Evolutionary conservation across 345 rosid genomes (phyloP).

Genomic region (Moricandia moricandioides): DNA sequence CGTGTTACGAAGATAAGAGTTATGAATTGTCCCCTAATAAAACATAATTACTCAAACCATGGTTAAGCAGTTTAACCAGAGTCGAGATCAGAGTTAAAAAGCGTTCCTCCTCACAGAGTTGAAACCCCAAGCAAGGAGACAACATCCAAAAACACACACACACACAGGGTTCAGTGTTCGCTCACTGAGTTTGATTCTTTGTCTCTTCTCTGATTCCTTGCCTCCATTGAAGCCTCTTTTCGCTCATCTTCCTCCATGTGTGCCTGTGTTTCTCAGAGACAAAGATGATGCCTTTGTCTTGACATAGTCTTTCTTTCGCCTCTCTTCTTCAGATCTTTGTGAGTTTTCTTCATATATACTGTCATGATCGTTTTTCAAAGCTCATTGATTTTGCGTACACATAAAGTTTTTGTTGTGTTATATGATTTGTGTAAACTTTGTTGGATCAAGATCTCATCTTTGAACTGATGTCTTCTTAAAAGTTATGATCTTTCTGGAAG

Average conservation of each 20-base stretch:
- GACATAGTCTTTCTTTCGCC: background rate
- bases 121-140: slow-evolving; percentile 30
- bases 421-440: background rate
- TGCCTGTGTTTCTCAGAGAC: slow-evolving; percentile 3
- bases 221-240: slow-evolving; percentile 15
- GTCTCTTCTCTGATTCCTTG: slow-evolving; percentile 18
- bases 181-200: slow-evolving; percentile 21
- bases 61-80: slow-evolving; percentile 35
- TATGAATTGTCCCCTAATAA: background rate
- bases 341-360: background rate
- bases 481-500: background rate
- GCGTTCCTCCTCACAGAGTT: slow-evolving; percentile 13
- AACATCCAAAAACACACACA: slow-evolving; percentile 11
- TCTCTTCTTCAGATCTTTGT: background rate
- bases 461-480: background rate
- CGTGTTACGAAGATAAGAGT: slow-evolving; percentile 27
- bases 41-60: slow-evolving; percentile 26
- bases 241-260: slow-evolving; percentile 13
- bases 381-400: too few relatives aligned
- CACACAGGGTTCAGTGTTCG: slow-evolving; percentile 19
- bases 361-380: too few relatives aligned
- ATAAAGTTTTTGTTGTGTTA: background rate
- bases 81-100: slow-evolving; percentile 35
- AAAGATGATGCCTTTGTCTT: background rate
- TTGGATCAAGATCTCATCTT: background rate